These are phyloP conservation scores for Hypoxylon sp. DNA, from an alignment of 2,329 filamentous ascomycete genomes.

Conservation along the genomic window DNA sequence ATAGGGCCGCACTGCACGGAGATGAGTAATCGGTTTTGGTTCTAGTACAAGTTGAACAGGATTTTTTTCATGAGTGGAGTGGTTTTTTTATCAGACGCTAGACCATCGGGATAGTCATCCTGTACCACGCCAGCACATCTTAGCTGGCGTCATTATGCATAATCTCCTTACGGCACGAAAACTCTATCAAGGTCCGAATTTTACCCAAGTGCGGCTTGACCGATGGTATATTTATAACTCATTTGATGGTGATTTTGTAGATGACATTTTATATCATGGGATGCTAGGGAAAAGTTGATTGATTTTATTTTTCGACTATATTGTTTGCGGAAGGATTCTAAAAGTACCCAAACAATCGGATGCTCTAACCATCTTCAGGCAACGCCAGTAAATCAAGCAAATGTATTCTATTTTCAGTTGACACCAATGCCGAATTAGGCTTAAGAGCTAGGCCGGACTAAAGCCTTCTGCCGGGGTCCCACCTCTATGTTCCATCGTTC, in stretches of 20 bases:
- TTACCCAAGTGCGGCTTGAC: not conserved
- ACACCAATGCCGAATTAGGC: constrained; percentile 8
- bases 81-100: constrained; percentile 10
- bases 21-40: constrained; percentile 23
- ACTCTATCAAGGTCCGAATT: not conserved
- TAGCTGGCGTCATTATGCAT: constrained; percentile 14
- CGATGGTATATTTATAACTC: not conserved
- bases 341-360: not conserved
- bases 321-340: not conserved
- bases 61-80: not conserved
- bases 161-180: constrained; percentile 1
- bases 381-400: not conserved
- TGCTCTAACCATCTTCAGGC: not conserved
- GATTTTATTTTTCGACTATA: not conserved
- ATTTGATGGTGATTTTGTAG: not conserved
- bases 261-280: not conserved
- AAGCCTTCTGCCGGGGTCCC: not conserved
- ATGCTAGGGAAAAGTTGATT: too few relatives aligned
- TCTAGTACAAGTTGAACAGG: constrained; percentile 3
- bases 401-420: not conserved
- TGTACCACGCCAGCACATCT: constrained; percentile 9
- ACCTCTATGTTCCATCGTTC: not conserved
- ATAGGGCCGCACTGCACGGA: constrained; percentile 2
- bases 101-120: constrained; percentile 21
- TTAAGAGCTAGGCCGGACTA: not conserved